Conservation (phyloP, 139 green algal species). For the Chlamydomonas schloesseri region DNA sequence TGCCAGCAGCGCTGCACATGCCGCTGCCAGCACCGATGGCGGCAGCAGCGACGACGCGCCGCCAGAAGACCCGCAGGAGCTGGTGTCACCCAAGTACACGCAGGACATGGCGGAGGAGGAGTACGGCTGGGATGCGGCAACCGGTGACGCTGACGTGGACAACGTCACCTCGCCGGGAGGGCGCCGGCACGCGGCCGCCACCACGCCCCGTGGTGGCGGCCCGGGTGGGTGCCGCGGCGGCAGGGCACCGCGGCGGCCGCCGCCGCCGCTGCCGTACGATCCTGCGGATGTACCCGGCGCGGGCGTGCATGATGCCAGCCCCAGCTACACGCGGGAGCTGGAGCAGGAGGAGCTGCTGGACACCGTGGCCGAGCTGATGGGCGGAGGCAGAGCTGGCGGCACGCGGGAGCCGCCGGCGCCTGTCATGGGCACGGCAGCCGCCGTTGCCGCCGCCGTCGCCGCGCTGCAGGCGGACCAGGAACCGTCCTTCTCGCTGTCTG, state of each 20-base stretch:
- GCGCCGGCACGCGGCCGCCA: neutral
- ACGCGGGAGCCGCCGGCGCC: too few relatives aligned
- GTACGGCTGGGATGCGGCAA: slow-evolving; percentile 40
- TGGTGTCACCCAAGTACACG: slow-evolving; percentile 20
- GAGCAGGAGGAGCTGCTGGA: slow-evolving; percentile 28
- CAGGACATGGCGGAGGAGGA: slow-evolving; percentile 43
- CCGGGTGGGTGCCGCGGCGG: neutral
- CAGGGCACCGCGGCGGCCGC: neutral
- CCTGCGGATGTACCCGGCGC: neutral
- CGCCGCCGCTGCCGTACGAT: slow-evolving; percentile 23
- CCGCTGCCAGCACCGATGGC: neutral
- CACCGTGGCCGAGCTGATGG: neutral
- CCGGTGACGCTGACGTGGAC: slow-evolving; percentile 25
- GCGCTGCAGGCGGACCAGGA: neutral
- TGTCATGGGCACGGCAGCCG: too few relatives aligned
- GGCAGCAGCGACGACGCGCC: neutral
- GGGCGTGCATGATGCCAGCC: neutral
- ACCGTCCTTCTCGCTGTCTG: neutral
- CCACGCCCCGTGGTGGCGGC: neutral
- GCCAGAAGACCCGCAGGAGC: neutral
- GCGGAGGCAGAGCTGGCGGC: neutral
- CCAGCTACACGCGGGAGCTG: slow-evolving; percentile 38
- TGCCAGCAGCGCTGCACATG: neutral
- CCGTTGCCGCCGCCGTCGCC: too few relatives aligned
- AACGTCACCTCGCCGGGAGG: neutral